phyloP scores from a whole-genome alignment of 2,329 filamentous ascomycete species.

The Anthostomella pinea region DNA sequence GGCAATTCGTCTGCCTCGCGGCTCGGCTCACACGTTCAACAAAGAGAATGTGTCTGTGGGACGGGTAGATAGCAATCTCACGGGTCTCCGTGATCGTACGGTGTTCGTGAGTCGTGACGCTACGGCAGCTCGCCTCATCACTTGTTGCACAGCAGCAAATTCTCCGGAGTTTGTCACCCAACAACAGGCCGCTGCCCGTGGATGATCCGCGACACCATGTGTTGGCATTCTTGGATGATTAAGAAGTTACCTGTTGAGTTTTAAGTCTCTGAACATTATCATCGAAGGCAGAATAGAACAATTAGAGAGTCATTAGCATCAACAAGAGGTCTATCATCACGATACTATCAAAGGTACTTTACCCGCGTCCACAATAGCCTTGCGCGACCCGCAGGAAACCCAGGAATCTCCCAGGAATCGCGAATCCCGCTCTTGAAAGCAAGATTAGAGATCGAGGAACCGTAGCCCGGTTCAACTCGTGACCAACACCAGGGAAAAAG shows the following conservation, averaged over 20 bases:
- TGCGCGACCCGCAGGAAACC: slow-evolving; percentile 9
- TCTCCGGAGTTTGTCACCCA: too few relatives aligned
- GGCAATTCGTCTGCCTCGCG: neutral
- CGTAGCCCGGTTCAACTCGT: slow-evolving; percentile 14
- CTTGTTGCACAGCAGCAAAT: slow-evolving; percentile 1
- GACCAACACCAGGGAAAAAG: slow-evolving; percentile 10
- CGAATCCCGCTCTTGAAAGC: slow-evolving; percentile 12
- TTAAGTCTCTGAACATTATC: too few relatives aligned
- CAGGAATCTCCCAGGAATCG: slow-evolving; percentile 10
- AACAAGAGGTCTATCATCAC: too few relatives aligned
- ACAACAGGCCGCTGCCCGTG: too few relatives aligned
- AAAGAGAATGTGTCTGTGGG: slow-evolving; percentile 6
- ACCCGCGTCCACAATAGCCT: too few relatives aligned
- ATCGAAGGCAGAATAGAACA: too few relatives aligned
- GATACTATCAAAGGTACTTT: too few relatives aligned
- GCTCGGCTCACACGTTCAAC: slow-evolving; percentile 7
- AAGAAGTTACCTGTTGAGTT: too few relatives aligned
- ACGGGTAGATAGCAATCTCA: slow-evolving; percentile 5
- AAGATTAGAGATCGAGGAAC: slow-evolving; percentile 18
- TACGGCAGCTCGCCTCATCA: slow-evolving; percentile 12
- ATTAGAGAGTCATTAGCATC: too few relatives aligned
- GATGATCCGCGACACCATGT: too few relatives aligned
- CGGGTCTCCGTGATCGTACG: slow-evolving; percentile 5
- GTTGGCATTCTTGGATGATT: too few relatives aligned
- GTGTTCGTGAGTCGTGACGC: slow-evolving; percentile 12